Evolutionary conservation across 139 green algal genomes (phyloP), one percentile per base, ranked within the genome.

Genomic region (Volvox reticuliferus): DNA sequence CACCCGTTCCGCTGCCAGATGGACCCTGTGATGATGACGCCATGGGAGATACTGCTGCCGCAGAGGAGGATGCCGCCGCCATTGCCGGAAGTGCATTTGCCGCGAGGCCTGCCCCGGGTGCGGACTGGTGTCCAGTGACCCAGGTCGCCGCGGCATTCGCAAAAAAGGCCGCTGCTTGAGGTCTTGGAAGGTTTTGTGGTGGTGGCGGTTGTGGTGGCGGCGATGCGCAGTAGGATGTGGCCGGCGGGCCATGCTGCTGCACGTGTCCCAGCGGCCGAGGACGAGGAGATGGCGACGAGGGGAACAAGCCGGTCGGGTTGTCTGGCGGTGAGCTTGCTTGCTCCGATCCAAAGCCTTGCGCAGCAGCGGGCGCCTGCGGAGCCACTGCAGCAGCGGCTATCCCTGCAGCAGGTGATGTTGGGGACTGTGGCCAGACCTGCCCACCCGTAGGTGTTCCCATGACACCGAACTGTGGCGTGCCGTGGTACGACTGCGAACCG

Each of bases 241-340:
- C 21, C 65, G 6, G 16, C 12, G 65, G 65, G 65, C 16, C 65
- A 26, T 73, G 65, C 21, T 28, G 65, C 65, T 30, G 21, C 21
- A 16, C 65, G 65, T 5, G 44, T 55, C 65, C 65, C 5, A 30
- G 12, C 12, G 65, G 65, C 65, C 65, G 65, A 28, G 65, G 65
- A 73, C 65, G 21, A 2, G 65, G 65, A 24, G 21, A 28, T 24
- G 65, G 24, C 12, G 75, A 30, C 71, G 21, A 81, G 30, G 32
- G 75, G 32, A 81, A 81, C 32, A 81, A 6, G 3, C 78, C 37
- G 0, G 32, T 1, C 30, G 1, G 35, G 12, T 37, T 18, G 16
- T 84, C 78, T 13, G 75, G 75, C 75, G 75, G 75, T 12, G 75
- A 81, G 75, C 50, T 81, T 17, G 75, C 75, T 55, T 81, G 75